Evolutionary conservation across 306 rosid species (phyloP).

Genomic region (Pterocarpus santalinus): DNA sequence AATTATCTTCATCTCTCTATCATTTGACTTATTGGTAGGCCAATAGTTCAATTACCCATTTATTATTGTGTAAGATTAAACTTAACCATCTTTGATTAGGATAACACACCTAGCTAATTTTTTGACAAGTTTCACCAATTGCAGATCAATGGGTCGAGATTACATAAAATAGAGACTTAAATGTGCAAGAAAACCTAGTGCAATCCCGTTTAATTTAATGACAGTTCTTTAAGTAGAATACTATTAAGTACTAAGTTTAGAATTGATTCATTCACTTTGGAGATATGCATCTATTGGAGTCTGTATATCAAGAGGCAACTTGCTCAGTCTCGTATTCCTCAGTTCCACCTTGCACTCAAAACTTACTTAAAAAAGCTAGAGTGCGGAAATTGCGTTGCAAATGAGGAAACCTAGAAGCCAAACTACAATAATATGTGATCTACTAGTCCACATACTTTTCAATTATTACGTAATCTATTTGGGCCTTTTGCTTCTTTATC

Average conservation of each 20-base stretch:
- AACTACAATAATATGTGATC: background rate
- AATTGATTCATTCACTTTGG: background rate
- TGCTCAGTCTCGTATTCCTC: too few species aligned
- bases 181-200: background rate
- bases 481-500: slow-evolving; percentile 9
- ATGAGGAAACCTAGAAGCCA: slow-evolving; percentile 32
- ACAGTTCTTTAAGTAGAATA: background rate
- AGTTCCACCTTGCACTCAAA: too few species aligned
- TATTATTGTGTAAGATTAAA: background rate
- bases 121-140: background rate
- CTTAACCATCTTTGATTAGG: background rate
- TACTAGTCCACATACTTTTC: background rate
- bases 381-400: background rate
- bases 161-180: background rate
- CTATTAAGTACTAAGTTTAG: background rate
- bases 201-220: background rate
- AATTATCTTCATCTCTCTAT: background rate
- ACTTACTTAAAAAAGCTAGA: too few species aligned
- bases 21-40: background rate
- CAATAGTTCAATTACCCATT: background rate
- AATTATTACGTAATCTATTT: slow-evolving; percentile 12
- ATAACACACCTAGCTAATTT: background rate
- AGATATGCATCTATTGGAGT: background rate
- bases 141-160: background rate
- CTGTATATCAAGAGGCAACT: background rate